Evolutionary conservation across 257 asterid genomes (phyloP), one percentile per base, ranked within the genome.

Genomic region (Plantago major): DNA sequence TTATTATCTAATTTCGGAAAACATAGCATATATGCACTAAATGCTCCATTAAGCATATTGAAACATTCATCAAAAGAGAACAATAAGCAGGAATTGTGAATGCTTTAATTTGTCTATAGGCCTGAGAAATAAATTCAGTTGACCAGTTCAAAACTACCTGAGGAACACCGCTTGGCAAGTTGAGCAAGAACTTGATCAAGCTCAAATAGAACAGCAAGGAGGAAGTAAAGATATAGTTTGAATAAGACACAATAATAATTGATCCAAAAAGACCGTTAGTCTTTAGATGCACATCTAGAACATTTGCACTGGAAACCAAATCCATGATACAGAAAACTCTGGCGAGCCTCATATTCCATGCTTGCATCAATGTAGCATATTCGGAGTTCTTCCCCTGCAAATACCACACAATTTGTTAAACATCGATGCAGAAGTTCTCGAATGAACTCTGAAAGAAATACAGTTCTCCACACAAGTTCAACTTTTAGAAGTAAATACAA

Each of bases 301-400:
- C 97, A 90, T 59, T 74, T 82, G 81, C 98, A 88, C 30, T 47
- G 62, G 68, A 89, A 90, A 71, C 91, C 95, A 52, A 85, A 88
- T 72, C 98, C 96, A 70, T 80, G 71, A 9, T 52, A 72, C 17
- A 90, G 80, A 65, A 85, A 30, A 22, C 57, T 68, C 46, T 81
- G 89, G 16, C 95, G 86, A 66, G 94, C 91, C 68, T 85, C 78
- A 49, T 69, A 78, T 63, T 79, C 84, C 96, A 88, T 77, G 81
- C 96, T 90, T 16, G 94, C 90, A 14, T 89, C 97, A 45, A 84
- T 82, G 60, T 87, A 89, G 76, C 97, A 82, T 73, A 89, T 87
- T 61, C 89, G 75, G 80, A 88, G 18, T 76, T 90, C 98, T 75
- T 90, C 96, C 62, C 77, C 94, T 85, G 83, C 74, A 33, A 67